Evolutionary conservation across 345 rosid genomes (phyloP).

Genomic region (Gossypium rotundifolium): DNA sequence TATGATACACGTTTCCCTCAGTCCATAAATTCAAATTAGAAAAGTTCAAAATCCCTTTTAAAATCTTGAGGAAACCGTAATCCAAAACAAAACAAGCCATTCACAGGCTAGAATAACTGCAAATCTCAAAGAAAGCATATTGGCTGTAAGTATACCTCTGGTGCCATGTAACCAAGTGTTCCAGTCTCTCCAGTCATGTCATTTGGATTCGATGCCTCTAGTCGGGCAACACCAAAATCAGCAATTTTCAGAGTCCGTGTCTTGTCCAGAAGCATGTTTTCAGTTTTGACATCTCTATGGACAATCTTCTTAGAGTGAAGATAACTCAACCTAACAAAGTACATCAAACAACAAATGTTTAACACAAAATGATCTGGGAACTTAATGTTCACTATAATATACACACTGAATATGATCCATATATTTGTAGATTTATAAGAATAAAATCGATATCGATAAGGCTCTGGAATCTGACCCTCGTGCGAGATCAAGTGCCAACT

Average conservation of each 20-base stretch:
- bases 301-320: conserved; percentile 88
- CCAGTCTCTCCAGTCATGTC: conserved; percentile 99
- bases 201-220: conserved; percentile 94
- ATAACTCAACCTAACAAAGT: conserved; percentile 65
- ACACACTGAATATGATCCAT: neutral
- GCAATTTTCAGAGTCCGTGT: conserved; percentile 86
- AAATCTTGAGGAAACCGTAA: neutral
- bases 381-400: neutral
- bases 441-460: neutral
- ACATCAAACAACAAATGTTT: conserved; percentile 8
- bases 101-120: neutral
- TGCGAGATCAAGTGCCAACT: conserved; percentile 90
- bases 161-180: conserved; percentile 99
- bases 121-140: conserved; percentile 6
- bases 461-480: conserved; percentile 60
- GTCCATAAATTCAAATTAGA: neutral
- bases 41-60: neutral
- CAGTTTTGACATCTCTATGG: conserved; percentile 98
- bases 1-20: neutral
- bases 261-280: conserved; percentile 95
- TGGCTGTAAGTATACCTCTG: conserved; percentile 50
- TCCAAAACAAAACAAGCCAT: neutral
- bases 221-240: conserved; percentile 96
- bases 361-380: neutral
- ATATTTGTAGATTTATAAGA: neutral